phyloP scores from a whole-genome alignment of 129 eudicot genomes.

The Centrapalus pauciflorus region DNA sequence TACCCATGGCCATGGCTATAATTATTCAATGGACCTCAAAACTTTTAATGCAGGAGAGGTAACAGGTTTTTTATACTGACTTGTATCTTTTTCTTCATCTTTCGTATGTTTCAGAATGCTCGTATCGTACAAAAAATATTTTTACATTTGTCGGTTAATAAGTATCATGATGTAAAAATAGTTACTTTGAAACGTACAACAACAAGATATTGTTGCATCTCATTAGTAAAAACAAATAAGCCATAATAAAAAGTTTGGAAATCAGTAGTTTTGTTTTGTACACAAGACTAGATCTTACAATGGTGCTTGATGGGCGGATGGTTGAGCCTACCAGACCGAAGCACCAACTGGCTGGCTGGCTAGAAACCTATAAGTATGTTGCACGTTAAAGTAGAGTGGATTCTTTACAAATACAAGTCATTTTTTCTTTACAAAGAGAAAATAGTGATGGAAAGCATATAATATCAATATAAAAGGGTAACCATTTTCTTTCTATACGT shows the following conservation, averaged over 20 bases:
- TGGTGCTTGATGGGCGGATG: too few relatives aligned
- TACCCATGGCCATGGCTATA: conserved; percentile 13
- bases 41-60: conserved; percentile 6
- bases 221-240: too few relatives aligned
- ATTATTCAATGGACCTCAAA: not conserved
- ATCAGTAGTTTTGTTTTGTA: too few relatives aligned
- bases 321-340: conserved; percentile 43
- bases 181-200: too few relatives aligned
- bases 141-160: too few relatives aligned
- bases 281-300: too few relatives aligned
- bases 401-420: conserved; percentile 11
- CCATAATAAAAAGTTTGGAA: too few relatives aligned
- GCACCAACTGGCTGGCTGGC: conserved; percentile 28
- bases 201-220: too few relatives aligned
- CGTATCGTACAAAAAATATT: too few relatives aligned
- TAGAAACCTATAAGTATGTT: too few relatives aligned
- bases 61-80: not conserved
- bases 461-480: conserved; percentile 6
- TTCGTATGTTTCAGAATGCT: not conserved
- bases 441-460: conserved; percentile 21
- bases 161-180: too few relatives aligned
- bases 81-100: not conserved
- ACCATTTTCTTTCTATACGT: conserved; percentile 18
- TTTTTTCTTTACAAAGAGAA: not conserved
- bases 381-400: conserved; percentile 28